Percentiles rank a stretch among this genome's conserved stretches.
phyloP scores from a whole-genome alignment of 495 filamentous ascomycete species.

The Xylaria castorea region DNA sequence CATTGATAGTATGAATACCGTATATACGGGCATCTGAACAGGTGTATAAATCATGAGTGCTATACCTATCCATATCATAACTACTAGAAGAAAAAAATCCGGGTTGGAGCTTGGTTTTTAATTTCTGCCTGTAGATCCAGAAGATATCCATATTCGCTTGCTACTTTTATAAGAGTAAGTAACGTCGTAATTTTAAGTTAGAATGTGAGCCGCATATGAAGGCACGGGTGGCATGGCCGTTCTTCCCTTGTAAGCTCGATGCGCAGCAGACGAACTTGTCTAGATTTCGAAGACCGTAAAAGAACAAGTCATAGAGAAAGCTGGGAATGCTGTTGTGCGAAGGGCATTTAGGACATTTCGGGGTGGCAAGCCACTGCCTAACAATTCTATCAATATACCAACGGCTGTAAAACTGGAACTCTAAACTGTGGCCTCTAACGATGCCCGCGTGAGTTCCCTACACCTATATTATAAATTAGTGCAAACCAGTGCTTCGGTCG shows the following conservation, averaged over 20 bases:
- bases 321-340: no score
- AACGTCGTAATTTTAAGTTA: background rate
- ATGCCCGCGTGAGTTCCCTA: no score
- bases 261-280: background rate
- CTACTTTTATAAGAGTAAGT: background rate
- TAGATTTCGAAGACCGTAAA: no score
- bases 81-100: background rate
- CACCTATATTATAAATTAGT: no score
- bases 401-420: no score
- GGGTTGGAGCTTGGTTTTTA: background rate
- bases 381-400: no score
- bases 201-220: background rate
- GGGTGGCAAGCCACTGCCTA: slow-evolving; percentile 17
- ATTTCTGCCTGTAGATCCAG: background rate
- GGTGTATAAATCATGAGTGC: background rate
- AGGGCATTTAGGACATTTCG: no score
- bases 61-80: background rate
- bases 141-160: background rate
- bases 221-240: background rate
- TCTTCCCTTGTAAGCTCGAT: background rate
- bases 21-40: background rate
- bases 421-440: no score
- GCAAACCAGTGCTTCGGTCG: slow-evolving; percentile 16
- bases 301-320: no score
- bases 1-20: background rate